phyloP scores from a whole-genome alignment of 768 basidiomycete species.

The Lactarius deliciosus region DNA sequence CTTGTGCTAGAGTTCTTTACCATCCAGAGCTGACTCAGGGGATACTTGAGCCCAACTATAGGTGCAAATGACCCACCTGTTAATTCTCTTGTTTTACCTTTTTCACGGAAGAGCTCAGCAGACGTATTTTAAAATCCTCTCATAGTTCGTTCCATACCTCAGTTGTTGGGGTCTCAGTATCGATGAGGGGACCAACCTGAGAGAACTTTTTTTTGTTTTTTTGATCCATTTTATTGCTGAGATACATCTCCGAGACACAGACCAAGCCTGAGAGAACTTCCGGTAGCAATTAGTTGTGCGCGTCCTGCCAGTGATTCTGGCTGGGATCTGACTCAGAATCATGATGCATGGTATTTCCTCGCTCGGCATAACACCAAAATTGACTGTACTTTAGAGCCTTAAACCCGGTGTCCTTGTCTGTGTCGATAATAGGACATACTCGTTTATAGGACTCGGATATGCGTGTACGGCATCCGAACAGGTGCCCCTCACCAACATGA shows the following conservation, averaged over 20 bases:
- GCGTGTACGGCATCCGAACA: background rate
- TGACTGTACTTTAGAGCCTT: constrained; percentile 1
- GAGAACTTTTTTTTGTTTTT: too few species aligned
- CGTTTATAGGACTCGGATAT: constrained; percentile 27
- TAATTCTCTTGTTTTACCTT: background rate
- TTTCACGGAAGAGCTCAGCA: constrained; percentile 9
- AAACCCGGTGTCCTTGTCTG: constrained; percentile 16
- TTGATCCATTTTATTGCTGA: too few species aligned
- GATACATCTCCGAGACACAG: too few species aligned
- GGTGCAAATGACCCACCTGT: background rate
- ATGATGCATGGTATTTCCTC: background rate
- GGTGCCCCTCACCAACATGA: constrained; percentile 28
- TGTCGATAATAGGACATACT: constrained; percentile 25
- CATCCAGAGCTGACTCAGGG: background rate
- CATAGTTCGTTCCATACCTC: constrained; percentile 33
- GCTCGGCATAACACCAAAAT: background rate
- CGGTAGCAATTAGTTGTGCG: too few species aligned
- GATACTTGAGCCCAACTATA: background rate
- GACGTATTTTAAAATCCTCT: constrained; percentile 25
- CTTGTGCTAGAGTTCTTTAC: background rate
- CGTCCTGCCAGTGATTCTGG: too few species aligned
- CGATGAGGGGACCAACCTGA: too few species aligned
- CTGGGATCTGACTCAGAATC: too few species aligned
- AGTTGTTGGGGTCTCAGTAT: constrained; percentile 22
- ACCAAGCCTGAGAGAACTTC: too few species aligned